Evolutionary conservation across 164 flowering plant species (phyloP).

Genomic region (Hamamelis virginiana): DNA sequence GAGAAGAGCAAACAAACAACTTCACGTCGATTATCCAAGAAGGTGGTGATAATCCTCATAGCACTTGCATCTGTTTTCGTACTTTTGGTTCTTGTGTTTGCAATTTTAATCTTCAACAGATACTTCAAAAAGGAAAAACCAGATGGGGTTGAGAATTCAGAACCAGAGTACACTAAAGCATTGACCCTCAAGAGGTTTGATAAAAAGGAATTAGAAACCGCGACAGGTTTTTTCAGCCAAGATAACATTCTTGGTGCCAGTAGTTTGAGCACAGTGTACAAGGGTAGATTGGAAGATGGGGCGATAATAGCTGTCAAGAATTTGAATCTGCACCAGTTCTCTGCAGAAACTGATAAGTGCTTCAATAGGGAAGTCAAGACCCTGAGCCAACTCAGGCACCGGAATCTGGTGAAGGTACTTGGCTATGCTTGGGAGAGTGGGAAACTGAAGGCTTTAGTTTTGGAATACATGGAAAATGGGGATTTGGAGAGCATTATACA

Average conservation of each 20-base stretch:
- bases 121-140: constrained; percentile 21
- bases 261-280: constrained; percentile 72
- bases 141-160: constrained; percentile 17
- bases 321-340: constrained; percentile 53
- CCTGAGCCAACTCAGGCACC: constrained; percentile 57
- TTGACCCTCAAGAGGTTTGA: constrained; percentile 51
- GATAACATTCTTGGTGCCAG: constrained; percentile 59
- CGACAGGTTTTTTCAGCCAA: constrained; percentile 54
- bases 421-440: constrained; percentile 87
- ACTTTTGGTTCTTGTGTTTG: constrained; percentile 30
- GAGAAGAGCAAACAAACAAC: constrained; percentile 8
- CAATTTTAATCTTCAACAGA: constrained; percentile 16
- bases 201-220: constrained; percentile 46
- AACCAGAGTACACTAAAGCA: constrained; percentile 21
- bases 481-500: constrained; percentile 69
- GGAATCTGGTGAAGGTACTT: constrained; percentile 68
- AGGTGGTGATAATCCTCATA: constrained; percentile 28
- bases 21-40: constrained; percentile 36
- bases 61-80: constrained; percentile 37
- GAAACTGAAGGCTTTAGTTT: constrained; percentile 68
- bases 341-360: constrained; percentile 55
- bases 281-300: constrained; percentile 59
- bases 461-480: constrained; percentile 83
- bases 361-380: constrained; percentile 68
- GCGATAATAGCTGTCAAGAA: constrained; percentile 54